These are phyloP conservation scores for Phaeosphaeria sp. DNA, from an alignment of 2,329 filamentous ascomycete genomes.

Conservation along the genomic window DNA sequence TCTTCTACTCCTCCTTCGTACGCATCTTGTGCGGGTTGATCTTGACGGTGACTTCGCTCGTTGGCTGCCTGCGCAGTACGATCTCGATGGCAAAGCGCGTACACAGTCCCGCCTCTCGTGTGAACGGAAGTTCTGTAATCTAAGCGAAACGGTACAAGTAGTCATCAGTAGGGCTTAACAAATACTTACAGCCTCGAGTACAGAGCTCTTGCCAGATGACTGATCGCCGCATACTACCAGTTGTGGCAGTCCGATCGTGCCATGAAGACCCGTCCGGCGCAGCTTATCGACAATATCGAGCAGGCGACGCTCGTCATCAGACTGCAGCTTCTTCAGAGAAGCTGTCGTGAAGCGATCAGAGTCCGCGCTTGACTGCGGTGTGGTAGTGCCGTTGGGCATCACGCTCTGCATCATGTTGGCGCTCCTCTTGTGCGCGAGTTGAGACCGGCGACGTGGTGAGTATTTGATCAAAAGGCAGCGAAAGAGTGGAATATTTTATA, in stretches of 20 bases:
- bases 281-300: conserved; percentile 63
- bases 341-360: conserved; percentile 31
- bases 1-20: conserved; percentile 33
- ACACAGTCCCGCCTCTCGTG: neutral
- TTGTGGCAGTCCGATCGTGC: conserved; percentile 37
- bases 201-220: conserved; percentile 59
- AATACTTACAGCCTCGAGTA: conserved; percentile 60
- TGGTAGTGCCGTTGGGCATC: neutral
- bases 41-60: conserved; percentile 35
- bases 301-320: conserved; percentile 54
- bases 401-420: too few relatives aligned
- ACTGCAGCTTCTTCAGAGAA: conserved; percentile 54
- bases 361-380: conserved; percentile 1
- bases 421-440: too few relatives aligned
- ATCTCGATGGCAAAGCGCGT: conserved; percentile 34
- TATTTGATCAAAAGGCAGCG: neutral
- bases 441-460: too few relatives aligned
- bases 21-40: conserved; percentile 48
- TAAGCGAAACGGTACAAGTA: neutral
- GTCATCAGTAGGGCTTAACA: neutral
- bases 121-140: neutral
- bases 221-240: conserved; percentile 55
- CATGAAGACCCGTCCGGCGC: conserved; percentile 54
- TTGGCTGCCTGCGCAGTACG: conserved; percentile 45
- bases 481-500: neutral